A percentile compares a stretch with the other conserved stretches of the same genome.
These are phyloP conservation scores for Colletotrichum sp. DNA, from an alignment of 2,329 filamentous ascomycete genomes.

Conservation along the genomic window DNA sequence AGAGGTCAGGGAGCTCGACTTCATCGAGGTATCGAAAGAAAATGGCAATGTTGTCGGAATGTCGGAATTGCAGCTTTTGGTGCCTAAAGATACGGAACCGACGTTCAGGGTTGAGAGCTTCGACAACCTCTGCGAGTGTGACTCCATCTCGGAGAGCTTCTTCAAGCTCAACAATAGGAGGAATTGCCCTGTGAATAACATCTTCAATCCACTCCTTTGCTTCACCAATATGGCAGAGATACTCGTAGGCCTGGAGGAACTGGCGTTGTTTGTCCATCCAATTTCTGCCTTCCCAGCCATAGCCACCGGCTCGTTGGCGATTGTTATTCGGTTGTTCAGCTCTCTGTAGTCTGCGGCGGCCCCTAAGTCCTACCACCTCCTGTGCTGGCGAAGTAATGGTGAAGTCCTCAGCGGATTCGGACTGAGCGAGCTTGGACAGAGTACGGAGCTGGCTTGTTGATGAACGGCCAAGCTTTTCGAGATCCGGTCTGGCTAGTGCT, in stretches of 20 bases:
- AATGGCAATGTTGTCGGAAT: slow-evolving; percentile 96
- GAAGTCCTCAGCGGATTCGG: slow-evolving; percentile 79
- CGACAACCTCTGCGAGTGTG: slow-evolving; percentile 91
- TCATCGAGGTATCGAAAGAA: slow-evolving; percentile 96
- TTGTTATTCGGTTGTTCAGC: slow-evolving; percentile 58
- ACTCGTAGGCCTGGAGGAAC: slow-evolving; percentile 96
- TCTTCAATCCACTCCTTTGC: slow-evolving; percentile 99
- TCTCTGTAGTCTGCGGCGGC: slow-evolving; percentile 82
- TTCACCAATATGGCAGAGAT: slow-evolving; percentile 97
- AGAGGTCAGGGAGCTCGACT: slow-evolving; percentile 90
- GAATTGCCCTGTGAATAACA: slow-evolving; percentile 82
- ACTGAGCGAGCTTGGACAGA: slow-evolving; percentile 81
- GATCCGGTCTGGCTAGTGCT: slow-evolving; percentile 70
- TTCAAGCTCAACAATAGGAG: slow-evolving; percentile 91
- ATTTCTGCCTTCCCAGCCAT: slow-evolving; percentile 81
- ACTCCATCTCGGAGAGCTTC: slow-evolving; percentile 92
- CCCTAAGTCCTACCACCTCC: slow-evolving; percentile 87
- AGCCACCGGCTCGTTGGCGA: slow-evolving; percentile 53
- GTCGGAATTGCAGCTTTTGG: slow-evolving; percentile 85
- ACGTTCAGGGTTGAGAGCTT: slow-evolving; percentile 80
- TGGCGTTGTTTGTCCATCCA: slow-evolving; percentile 99
- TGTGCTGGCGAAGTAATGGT: slow-evolving; percentile 77
- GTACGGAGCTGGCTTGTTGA: slow-evolving; percentile 89
- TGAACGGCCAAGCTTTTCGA: slow-evolving; percentile 84
- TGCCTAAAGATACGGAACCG: slow-evolving; percentile 84